These are phyloP conservation scores for Fusarium nelsonii DNA, from an alignment of 2,329 filamentous ascomycete genomes.

Conservation along the genomic window DNA sequence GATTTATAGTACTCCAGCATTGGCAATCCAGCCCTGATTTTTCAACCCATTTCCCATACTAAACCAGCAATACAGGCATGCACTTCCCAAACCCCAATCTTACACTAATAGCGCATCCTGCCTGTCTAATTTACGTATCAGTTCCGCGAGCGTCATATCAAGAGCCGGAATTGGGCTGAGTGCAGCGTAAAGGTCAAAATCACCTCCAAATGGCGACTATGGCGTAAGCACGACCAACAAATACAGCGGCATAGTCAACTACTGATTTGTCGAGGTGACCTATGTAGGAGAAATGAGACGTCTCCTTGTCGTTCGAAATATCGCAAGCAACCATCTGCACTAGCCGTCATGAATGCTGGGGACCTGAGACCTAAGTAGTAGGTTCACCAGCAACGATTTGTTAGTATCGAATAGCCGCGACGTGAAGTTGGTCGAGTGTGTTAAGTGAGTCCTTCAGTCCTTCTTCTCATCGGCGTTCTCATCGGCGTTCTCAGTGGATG, in stretches of 20 bases:
- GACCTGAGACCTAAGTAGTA: background rate
- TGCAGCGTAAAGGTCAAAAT: background rate
- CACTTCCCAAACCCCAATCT: background rate
- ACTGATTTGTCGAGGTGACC: background rate
- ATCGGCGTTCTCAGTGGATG: constrained; percentile 13
- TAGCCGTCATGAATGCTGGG: background rate
- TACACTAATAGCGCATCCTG: background rate
- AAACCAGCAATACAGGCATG: background rate
- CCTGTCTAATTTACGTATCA: background rate
- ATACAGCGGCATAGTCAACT: background rate
- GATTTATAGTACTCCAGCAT: background rate
- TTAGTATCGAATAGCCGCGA: background rate
- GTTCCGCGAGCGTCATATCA: background rate
- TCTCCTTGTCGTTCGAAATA: background rate
- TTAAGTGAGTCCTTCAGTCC: constrained; percentile 36
- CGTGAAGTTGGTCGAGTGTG: background rate
- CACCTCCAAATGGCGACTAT: background rate
- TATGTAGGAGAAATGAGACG: background rate
- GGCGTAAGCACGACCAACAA: background rate
- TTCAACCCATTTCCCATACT: background rate
- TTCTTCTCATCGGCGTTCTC: constrained; percentile 41
- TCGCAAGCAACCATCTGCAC: background rate
- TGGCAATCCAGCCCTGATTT: background rate
- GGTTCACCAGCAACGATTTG: background rate
- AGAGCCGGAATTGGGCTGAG: background rate